Evolutionary conservation across 1,139 yeast species (phyloP).

Genomic region (Protomyces pachydermus): DNA sequence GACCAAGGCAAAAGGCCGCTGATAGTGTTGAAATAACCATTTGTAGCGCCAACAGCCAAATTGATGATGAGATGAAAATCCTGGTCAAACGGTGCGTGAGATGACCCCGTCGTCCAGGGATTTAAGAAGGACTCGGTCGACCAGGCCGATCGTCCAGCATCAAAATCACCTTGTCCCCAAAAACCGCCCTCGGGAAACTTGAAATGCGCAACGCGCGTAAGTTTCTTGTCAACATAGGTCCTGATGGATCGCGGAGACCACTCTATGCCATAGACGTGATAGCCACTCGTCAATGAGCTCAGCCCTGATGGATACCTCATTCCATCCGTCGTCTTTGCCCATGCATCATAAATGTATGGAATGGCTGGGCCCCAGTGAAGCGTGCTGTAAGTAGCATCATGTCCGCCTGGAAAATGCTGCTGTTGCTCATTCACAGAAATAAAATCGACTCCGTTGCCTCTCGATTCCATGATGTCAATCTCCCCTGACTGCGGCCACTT

Average conservation of each 20-base stretch:
- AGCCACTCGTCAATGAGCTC: conserved; percentile 18
- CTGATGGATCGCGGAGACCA: conserved; percentile 31
- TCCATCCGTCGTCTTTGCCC: conserved; percentile 26
- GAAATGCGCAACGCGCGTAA: conserved; percentile 30
- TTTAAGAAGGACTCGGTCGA: conserved; percentile 22
- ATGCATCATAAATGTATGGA: conserved; percentile 23
- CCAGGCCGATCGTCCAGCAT: conserved; percentile 16
- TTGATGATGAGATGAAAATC: conserved; percentile 31
- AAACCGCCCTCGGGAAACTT: conserved; percentile 20
- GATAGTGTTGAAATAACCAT: conserved; percentile 30
- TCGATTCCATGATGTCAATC: conserved; percentile 32
- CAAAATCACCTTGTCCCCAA: conserved; percentile 29
- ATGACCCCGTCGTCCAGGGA: conserved; percentile 27
- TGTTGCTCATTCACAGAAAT: conserved; percentile 26
- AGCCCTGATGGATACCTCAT: conserved; percentile 27
- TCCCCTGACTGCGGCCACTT: conserved; percentile 33
- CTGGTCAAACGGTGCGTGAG: conserved; percentile 32
- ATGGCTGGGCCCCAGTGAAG: conserved; percentile 31
- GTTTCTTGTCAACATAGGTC: conserved; percentile 31
- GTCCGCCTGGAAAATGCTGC: conserved; percentile 16
- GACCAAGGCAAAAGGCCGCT: conserved; percentile 31
- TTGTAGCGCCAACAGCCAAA: conserved; percentile 33
- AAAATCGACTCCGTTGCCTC: conserved; percentile 30
- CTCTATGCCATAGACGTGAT: conserved; percentile 31
- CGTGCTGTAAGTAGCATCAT: conserved; percentile 29